phyloP scores from a whole-genome alignment of 2,329 filamentous ascomycete species.

The Fusarium albosuccineum region DNA sequence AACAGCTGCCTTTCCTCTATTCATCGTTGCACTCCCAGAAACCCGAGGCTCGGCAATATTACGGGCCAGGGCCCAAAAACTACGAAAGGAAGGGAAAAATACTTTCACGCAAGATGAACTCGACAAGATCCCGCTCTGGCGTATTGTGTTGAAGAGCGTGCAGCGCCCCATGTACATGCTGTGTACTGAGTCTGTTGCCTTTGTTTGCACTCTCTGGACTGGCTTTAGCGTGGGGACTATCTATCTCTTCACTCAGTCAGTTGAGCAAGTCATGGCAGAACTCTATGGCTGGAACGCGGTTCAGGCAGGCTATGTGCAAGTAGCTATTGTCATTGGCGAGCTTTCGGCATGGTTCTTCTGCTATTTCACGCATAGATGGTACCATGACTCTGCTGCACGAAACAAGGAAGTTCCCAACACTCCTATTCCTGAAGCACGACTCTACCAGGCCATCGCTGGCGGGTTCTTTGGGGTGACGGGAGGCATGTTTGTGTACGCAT shows the following conservation, averaged over 20 bases:
- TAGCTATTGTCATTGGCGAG: conserved; percentile 27
- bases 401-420: conserved; percentile 26
- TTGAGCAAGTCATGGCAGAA: conserved; percentile 21
- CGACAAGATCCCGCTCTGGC: conserved; percentile 8
- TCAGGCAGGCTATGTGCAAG: conserved; percentile 25
- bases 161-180: conserved; percentile 32
- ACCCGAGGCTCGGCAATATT: conserved; percentile 22
- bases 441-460: conserved; percentile 26
- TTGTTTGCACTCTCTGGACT: conserved; percentile 24
- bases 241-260: conserved; percentile 28
- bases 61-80: conserved; percentile 1
- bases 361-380: conserved; percentile 25
- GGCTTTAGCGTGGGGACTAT: conserved; percentile 24
- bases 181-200: conserved; percentile 21
- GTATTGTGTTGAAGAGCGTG: conserved; percentile 9
- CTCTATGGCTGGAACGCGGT: conserved; percentile 29
- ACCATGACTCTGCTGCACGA: conserved; percentile 30
- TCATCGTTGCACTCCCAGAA: conserved; percentile 31
- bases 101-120: conserved; percentile 23
- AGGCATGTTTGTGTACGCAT: conserved; percentile 34
- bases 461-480: conserved; percentile 26
- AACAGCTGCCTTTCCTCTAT: conserved; percentile 24
- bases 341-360: conserved; percentile 25
- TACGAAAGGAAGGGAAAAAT: conserved; percentile 13
- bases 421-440: conserved; percentile 32